Conservation (phyloP, 768 basidiomycete species). For the Tylopilus plumbeoviolaceoides region DNA sequence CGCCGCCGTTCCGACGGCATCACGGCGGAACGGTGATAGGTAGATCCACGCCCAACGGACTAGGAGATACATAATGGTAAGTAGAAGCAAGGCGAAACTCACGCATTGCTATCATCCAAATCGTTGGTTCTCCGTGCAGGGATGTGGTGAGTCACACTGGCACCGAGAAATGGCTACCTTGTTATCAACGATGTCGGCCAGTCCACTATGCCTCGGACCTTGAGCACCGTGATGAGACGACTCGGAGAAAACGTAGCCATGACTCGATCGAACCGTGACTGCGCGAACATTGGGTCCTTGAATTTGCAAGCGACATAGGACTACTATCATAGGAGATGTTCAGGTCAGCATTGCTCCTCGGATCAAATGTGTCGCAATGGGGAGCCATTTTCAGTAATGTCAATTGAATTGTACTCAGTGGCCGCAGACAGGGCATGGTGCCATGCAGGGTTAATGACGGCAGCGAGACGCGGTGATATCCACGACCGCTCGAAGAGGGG, state of each 20-base stretch:
- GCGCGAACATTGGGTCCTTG: not conserved
- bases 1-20: constrained; percentile 1
- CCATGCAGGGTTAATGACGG: constrained; percentile 3
- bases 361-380: constrained; percentile 10
- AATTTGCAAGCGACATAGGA: not conserved
- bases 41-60: not conserved
- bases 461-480: not conserved
- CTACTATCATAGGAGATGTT: not conserved
- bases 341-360: constrained; percentile 14
- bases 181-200: too few relatives aligned
- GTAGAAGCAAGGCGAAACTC: not conserved
- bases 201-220: constrained; percentile 8
- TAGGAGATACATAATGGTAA: too few relatives aligned
- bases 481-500: not conserved
- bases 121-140: not conserved
- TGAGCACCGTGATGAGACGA: not conserved
- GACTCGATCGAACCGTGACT: not conserved
- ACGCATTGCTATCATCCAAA: not conserved
- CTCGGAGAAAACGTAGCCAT: not conserved
- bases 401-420: not conserved
- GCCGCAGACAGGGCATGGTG: not conserved
- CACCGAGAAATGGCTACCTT: not conserved
- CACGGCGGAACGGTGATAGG: constrained; percentile 1
- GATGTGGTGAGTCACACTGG: not conserved
- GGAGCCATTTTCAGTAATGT: not conserved